A percentile compares a stretch with the other conserved stretches of the same genome.
Evolutionary conservation across 139 green algal species (phyloP).

Genomic region (Haematococcus lacustris): DNA sequence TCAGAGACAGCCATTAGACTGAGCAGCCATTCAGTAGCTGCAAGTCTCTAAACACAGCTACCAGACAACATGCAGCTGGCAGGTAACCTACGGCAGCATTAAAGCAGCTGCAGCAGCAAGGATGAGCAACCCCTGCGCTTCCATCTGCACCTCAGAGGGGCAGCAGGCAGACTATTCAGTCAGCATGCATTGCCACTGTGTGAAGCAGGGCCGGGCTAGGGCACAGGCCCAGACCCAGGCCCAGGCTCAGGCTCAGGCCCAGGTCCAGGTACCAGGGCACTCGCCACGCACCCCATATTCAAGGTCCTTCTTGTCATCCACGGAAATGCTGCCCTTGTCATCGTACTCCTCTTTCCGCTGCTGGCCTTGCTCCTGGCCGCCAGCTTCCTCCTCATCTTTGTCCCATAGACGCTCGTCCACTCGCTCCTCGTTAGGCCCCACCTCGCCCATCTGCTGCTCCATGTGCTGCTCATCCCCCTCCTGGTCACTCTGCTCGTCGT

Average conservation of each 20-base stretch:
- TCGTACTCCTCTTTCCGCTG: conserved; percentile 56
- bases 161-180: background rate
- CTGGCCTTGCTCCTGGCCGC: conserved; percentile 8
- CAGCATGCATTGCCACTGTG: background rate
- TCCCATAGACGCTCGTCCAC: conserved; percentile 93
- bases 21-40: too few relatives aligned
- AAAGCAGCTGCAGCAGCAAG: background rate
- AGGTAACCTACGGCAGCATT: background rate
- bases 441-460: conserved; percentile 63
- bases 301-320: conserved; percentile 64
- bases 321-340: conserved; percentile 49
- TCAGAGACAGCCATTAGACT: too few relatives aligned
- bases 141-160: background rate
- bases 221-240: background rate
- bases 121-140: too few relatives aligned
- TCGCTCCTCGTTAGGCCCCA: conserved; percentile 56
- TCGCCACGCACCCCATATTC: conserved; percentile 45
- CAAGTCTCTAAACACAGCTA: too few relatives aligned
- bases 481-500: conserved; percentile 60
- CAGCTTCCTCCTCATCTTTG: conserved; percentile 40
- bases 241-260: too few relatives aligned
- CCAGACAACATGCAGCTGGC: too few relatives aligned
- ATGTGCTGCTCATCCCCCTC: conserved; percentile 66
- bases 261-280: background rate
- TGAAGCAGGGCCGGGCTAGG: too few relatives aligned